These are phyloP conservation scores for Leucocoprinus sp. DNA, from an alignment of 768 basidiomycete genomes.

Conservation along the genomic window DNA sequence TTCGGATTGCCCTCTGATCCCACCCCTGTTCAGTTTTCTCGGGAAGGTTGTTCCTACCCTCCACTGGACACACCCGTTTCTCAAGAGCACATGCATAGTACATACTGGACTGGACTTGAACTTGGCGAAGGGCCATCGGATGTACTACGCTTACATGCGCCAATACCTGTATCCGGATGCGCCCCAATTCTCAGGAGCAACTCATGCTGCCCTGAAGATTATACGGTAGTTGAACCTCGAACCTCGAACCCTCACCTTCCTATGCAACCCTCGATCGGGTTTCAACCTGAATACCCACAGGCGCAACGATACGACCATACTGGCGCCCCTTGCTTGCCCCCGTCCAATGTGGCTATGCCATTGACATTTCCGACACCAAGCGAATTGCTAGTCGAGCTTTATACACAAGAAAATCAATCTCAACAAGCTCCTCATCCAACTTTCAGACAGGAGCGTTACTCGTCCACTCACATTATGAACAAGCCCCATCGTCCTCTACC, in stretches of 20 bases:
- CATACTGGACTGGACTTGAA: not conserved
- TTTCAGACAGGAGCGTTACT: slow-evolving; percentile 6
- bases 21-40: too few species aligned
- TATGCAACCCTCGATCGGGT: not conserved
- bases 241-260: not conserved
- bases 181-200: not conserved
- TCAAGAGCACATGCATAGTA: not conserved
- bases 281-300: not conserved
- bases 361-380: slow-evolving; percentile 57
- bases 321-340: not conserved
- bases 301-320: not conserved
- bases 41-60: not conserved
- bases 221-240: not conserved
- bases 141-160: not conserved
- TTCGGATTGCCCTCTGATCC: not conserved
- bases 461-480: slow-evolving; percentile 25
- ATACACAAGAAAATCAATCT: slow-evolving; percentile 10
- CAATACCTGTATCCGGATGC: not conserved
- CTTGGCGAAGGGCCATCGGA: not conserved
- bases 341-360: not conserved
- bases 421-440: not conserved
- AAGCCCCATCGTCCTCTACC: slow-evolving; percentile 60
- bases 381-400: slow-evolving; percentile 46
- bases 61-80: not conserved
- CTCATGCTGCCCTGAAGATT: not conserved